Base-by-base conservation (phyloP, 2,329 filamentous ascomycete genomes). In the Aureobasidium sp. region DNA sequence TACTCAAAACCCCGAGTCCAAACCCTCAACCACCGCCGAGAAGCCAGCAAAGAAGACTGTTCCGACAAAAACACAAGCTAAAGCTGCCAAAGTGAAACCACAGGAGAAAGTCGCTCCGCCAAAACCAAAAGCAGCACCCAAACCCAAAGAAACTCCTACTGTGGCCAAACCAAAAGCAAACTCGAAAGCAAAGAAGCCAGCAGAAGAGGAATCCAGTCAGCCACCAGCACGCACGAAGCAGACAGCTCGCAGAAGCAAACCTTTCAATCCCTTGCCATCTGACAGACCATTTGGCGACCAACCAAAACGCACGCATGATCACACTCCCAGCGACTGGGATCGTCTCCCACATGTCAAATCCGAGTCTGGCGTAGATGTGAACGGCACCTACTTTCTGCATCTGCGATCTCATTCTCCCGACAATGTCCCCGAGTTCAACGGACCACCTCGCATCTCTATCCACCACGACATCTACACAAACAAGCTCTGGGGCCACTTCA, bases 401-500 rank as follows among this genome's bases (percentile, higher is more conserved):
- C 37, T 50, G 23, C 53, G 64, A 53, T 38, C 59, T 29, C 49
- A 60, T 38, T 62, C 62, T 54, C 66, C 64, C 49, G 55, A 64
- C 31, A 29, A 42, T n/a, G 61, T 62, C 7, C 63, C 67, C 27
- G 60, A 57, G 19, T 64, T 66, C 61, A 63, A 67, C 15, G 64
- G 65, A 21, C 49, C 57, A 23, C 57, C 63, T 40, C 53, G 63
- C 42, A 57, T 63, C 21, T 61, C 63, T 17, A 15, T 40, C 5
- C 42, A 59, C 23, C 43, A 59, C 33, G 69, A 70, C 54, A 61
- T 64, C 29, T 59, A 65, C 27, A 42, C 68, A 17, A 73, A 74
- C 13, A 67, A 66, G 5, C 72, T 81, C 8, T 82, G 79, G 79
- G 78, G 75, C 0, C 67, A 64, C 0, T 81, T 81, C 63, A 69